phyloP scores from a whole-genome alignment of 2,329 filamentous ascomycete species.

The Monilinia vaccinii-corymbosi region DNA sequence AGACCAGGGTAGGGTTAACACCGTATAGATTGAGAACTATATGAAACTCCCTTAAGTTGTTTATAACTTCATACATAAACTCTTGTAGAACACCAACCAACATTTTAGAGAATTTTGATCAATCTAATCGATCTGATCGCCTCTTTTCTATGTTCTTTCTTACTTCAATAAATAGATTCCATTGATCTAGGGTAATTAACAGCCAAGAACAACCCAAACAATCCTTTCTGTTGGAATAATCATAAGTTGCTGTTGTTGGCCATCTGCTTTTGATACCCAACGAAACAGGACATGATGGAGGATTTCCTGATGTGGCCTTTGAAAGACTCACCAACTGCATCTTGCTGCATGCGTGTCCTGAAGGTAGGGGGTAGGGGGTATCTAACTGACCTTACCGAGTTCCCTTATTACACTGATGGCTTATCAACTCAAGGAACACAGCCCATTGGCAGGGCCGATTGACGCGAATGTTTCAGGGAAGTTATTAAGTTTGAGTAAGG shows the following conservation, averaged over 20 bases:
- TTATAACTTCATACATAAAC: background rate
- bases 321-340: background rate
- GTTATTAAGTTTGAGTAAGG: no score
- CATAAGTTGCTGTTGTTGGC: background rate
- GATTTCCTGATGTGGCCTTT: background rate
- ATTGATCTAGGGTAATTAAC: background rate
- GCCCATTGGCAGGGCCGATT: background rate
- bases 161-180: background rate
- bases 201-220: background rate
- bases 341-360: background rate
- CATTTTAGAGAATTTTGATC: background rate
- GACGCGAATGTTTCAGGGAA: no score
- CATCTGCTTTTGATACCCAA: background rate
- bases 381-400: background rate
- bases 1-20: background rate
- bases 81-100: background rate
- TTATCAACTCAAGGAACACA: background rate
- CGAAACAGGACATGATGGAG: background rate
- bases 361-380: background rate
- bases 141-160: background rate
- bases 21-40: background rate
- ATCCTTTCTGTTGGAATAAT: background rate
- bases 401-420: background rate
- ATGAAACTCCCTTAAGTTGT: background rate
- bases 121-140: no score